Percentiles rank a stretch among this genome's conserved stretches.
Conservation (phyloP, 2,329 filamentous ascomycete species). For the Neonectria coccinea region DNA sequence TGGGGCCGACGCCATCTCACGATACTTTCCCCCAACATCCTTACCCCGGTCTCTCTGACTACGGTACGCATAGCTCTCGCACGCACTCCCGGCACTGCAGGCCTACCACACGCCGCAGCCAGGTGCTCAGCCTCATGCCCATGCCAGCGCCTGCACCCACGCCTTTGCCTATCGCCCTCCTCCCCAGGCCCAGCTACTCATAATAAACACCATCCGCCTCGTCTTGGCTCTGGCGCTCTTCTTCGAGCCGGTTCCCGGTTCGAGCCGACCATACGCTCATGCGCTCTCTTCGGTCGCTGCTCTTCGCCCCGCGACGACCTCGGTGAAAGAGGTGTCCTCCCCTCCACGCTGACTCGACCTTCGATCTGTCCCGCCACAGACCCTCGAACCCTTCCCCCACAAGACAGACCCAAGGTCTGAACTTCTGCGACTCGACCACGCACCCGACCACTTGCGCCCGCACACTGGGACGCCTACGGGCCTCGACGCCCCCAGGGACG, state of each 20-base stretch:
- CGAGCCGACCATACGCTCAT: conserved; percentile 41
- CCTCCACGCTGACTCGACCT: conserved; percentile 16
- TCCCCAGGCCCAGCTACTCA: conserved; percentile 17
- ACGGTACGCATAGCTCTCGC: conserved; percentile 15
- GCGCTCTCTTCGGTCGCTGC: conserved; percentile 41
- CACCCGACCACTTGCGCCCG: conserved; percentile 35
- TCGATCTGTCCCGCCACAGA: not conserved
- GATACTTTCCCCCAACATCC: conserved; percentile 22
- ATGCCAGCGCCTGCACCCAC: conserved; percentile 15
- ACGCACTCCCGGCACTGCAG: conserved; percentile 20
- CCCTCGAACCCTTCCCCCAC: conserved; percentile 2
- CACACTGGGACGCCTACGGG: conserved; percentile 19
- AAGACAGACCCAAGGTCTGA: not conserved
- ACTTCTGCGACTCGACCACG: conserved; percentile 9
- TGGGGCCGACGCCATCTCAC: conserved; percentile 35
- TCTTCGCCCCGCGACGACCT: conserved; percentile 46
- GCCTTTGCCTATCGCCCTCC: conserved; percentile 23
- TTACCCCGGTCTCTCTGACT: conserved; percentile 3
- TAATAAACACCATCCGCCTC: conserved; percentile 32
- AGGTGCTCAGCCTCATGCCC: conserved; percentile 45
- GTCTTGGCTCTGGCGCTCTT: conserved; percentile 23
- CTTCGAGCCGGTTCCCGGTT: conserved; percentile 34
- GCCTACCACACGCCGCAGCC: conserved; percentile 25
- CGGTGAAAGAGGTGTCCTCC: conserved; percentile 36
- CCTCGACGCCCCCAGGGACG: conserved; percentile 8